phyloP scores from a whole-genome alignment of 129 eudicot genomes.

The Arctium lappa region DNA sequence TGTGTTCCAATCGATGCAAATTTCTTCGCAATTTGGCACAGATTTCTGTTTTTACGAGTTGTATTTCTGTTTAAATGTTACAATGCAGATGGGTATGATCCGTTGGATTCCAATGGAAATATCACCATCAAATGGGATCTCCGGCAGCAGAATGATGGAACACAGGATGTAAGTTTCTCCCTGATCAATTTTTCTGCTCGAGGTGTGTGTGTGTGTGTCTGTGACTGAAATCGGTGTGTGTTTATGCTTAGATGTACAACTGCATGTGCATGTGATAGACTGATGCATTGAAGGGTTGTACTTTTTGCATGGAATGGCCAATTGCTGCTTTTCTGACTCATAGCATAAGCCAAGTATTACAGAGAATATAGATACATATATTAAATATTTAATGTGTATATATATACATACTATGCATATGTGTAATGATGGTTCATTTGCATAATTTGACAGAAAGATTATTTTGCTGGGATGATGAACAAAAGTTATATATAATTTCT shows the following conservation, averaged over 20 bases:
- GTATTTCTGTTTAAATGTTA: slow-evolving; percentile 8
- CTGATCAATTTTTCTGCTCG: background rate
- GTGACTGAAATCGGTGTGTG: background rate
- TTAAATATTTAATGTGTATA: background rate
- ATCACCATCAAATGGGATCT: slow-evolving; percentile 79
- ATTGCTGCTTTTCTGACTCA: background rate
- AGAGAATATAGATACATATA: background rate
- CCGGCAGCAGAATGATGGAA: slow-evolving; percentile 30
- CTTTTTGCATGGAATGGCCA: background rate
- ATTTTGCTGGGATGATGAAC: background rate
- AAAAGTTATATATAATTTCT: background rate
- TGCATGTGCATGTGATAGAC: slow-evolving; percentile 18
- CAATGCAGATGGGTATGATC: slow-evolving; percentile 77
- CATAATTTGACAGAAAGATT: background rate
- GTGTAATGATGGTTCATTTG: background rate
- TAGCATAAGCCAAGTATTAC: background rate
- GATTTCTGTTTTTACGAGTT: background rate
- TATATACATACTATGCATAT: background rate
- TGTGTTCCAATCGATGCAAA: background rate
- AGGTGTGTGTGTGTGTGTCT: background rate
- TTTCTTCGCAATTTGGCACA: background rate
- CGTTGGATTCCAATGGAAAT: slow-evolving; percentile 70
- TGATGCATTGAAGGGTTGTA: slow-evolving; percentile 5
- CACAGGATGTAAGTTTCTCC: slow-evolving; percentile 48
- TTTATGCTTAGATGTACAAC: background rate